Base-by-base conservation (phyloP, 1,284 basidiomycete species). In the Violaceomyces palustris region DNA sequence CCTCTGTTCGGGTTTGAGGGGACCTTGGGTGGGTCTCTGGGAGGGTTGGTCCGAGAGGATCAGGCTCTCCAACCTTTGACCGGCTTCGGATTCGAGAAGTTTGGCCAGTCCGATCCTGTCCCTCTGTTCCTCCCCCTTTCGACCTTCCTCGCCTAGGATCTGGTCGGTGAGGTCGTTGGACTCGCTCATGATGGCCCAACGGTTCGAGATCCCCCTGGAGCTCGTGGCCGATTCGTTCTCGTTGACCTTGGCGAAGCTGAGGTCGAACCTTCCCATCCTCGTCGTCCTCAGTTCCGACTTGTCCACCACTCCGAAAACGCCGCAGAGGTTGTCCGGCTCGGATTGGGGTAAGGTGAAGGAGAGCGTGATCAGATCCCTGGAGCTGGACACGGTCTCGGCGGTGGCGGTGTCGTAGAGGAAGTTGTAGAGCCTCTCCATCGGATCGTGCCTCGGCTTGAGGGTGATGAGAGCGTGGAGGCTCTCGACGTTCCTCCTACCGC, bases 181-280 rank as follows among this genome's bases (percentile, higher is more conserved):
- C 44, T 73, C 70, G 50, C 53, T 59, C 43, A 69, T 67, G 35
- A 71, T 48, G 26, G 62, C 67, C 50, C 62, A 68, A 30, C 61
- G 56, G 31, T 55, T 49, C 32, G 55, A 54, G 14, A 72, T 51
- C 1, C 57, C 60, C 3, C 70, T 60, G 26, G 56, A 43, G 9
- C 50, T 43, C 37, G 53, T 55, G 19, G 58, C 49, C 19, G 42
- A 45, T 15, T 62, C 64, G 11, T 39, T 34, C 32, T 67, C 61
- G 39, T 51, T 46, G 36, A 69, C 52, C 30, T 64, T 67, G 42
- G 67, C 48, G 39, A 73, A 73, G 12, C 50, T 47, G 22, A 73
- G 51, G 34, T 73, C 70, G 43, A 59, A 73, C 30, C 70, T 60
- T 9, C 53, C 61, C 15, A 36, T 39, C 22, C 64, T 63, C 22